Evolutionary conservation across 352 stramenopile species (phyloP), one percentile per base, ranked within the genome.

Genomic region (Pythium vanterpoolii): DNA sequence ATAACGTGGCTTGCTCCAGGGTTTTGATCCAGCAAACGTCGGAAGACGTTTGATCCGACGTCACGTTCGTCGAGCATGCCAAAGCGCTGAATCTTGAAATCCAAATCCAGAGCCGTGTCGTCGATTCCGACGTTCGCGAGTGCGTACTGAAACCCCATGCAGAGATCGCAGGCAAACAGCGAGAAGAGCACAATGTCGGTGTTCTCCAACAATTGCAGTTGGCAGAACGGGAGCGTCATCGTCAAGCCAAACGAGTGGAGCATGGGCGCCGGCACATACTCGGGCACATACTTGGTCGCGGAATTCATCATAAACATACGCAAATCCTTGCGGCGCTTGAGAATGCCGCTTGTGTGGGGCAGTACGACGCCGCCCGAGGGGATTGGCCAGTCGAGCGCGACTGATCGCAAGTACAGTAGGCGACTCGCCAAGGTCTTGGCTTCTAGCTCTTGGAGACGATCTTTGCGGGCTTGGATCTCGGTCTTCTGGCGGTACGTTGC

Each of bases 21-120:
- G 56, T 93, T 93, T 19, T 84, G 78, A 39, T 91, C 86, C 56
- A 96, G 55, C 21, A 96, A 64, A 43, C 86, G 84, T 28, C 58
- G 60, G 56, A 93, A 95, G 5, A 87, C 81, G 48, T 94, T 96
- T 1, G 74, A 76, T n/a, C 64, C 28, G 13, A 60, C 67, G 1
- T 83, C 71, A 19, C 86, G 77, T 31, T 89, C 76, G 55, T 96
- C 84, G 3, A 89, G 38, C 28, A 96, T 48, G 5, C 79, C 79
- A 56, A 95, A 93, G 4, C 83, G 79, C 19, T 59, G 40, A n/a
- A 80, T 71, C 43, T 78, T 72, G 44, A 94, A 43, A 46, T 79
- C 67, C 7, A 91, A 53, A 0, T 65, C 66, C 9, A 82, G 74
- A 24, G 74, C 64, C 19, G 79, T 70, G n/a, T 61, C 50, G 8